A percentile compares a stretch with the other conserved stretches of the same genome.
These are phyloP conservation scores for Teratosphaeria epicoccoides DNA, from an alignment of 2,329 filamentous ascomycete species.

Conservation along the genomic window DNA sequence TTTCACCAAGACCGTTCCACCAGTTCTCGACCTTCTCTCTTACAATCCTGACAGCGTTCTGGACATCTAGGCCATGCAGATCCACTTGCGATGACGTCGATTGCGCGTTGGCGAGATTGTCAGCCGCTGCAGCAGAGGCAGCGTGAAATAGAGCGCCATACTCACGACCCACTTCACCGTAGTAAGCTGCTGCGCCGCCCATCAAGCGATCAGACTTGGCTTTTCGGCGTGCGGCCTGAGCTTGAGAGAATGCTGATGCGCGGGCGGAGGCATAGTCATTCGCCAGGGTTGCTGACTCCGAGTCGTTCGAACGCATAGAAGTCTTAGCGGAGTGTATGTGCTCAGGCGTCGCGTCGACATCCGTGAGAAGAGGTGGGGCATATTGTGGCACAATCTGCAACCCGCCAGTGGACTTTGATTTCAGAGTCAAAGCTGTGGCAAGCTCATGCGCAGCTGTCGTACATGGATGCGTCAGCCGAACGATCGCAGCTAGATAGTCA, in stretches of 20 bases:
- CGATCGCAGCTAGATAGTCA: conserved; percentile 41
- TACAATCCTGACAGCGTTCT: conserved; percentile 71
- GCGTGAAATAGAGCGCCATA: conserved; percentile 47
- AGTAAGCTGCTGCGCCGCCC: conserved; percentile 65
- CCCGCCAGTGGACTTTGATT: conserved; percentile 28
- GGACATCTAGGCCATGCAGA: conserved; percentile 72
- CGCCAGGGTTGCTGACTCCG: conserved; percentile 6
- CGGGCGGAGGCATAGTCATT: conserved; percentile 36
- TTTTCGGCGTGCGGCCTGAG: conserved; percentile 47
- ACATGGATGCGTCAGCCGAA: conserved; percentile 48
- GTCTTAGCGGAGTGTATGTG: background rate
- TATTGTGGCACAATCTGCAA: conserved; percentile 41
- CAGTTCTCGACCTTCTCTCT: conserved; percentile 55
- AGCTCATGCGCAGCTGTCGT: conserved; percentile 49
- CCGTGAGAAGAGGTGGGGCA: conserved; percentile 30
- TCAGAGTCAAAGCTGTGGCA: conserved; percentile 41
- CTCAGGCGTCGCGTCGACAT: conserved; percentile 8
- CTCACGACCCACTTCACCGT: conserved; percentile 59
- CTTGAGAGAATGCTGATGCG: conserved; percentile 45
- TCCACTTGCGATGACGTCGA: conserved; percentile 54
- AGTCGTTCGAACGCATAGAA: conserved; percentile 13
- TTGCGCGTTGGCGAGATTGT: conserved; percentile 57
- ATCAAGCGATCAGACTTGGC: conserved; percentile 62
- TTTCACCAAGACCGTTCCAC: conserved; percentile 66
- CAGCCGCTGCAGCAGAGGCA: conserved; percentile 56